Conservation (phyloP, 225 moss, liverwort and hornwort species). For the Physcomitrium patens region DNA sequence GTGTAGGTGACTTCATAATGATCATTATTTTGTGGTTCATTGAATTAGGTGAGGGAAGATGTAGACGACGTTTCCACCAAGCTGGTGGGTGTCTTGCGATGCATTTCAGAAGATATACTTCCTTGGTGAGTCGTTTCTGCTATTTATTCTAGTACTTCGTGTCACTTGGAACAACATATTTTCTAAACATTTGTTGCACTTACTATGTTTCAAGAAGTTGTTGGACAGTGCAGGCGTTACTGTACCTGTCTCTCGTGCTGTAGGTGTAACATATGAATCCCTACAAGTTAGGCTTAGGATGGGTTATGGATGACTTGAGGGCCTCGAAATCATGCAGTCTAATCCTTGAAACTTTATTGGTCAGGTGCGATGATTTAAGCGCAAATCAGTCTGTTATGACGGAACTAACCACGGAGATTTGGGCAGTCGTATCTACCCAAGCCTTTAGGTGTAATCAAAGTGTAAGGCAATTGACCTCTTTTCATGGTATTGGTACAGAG, state of each 20-base stretch:
- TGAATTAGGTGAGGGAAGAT: conserved; percentile 47
- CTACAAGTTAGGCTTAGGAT: neutral
- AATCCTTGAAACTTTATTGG: conserved; percentile 31
- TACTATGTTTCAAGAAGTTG: neutral
- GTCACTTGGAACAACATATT: neutral
- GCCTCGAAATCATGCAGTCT: neutral
- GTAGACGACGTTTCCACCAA: conserved; percentile 37
- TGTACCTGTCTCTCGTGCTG: neutral
- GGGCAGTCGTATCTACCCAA: conserved; percentile 36
- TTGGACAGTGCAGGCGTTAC: neutral
- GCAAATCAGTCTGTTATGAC: conserved; percentile 53
- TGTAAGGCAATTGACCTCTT: conserved; percentile 36
- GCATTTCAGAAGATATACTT: conserved; percentile 63
- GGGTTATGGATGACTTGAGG: neutral
- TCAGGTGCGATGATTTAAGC: conserved; percentile 66
- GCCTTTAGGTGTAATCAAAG: conserved; percentile 41
- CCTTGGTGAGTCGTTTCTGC: conserved; percentile 44
- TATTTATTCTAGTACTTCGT: neutral
- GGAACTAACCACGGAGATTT: conserved; percentile 55
- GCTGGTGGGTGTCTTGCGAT: conserved; percentile 56
- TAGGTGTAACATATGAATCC: neutral
- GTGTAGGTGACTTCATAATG: conserved; percentile 1
- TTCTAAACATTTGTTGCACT: conserved; percentile 1
- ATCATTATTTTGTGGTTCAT: conserved; percentile 22
- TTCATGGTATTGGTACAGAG: neutral